A percentile compares a stretch with the other conserved stretches of the same genome.
Conservation (phyloP, 2,329 filamentous ascomycete species). For the Elsinoe ampelina region DNA sequence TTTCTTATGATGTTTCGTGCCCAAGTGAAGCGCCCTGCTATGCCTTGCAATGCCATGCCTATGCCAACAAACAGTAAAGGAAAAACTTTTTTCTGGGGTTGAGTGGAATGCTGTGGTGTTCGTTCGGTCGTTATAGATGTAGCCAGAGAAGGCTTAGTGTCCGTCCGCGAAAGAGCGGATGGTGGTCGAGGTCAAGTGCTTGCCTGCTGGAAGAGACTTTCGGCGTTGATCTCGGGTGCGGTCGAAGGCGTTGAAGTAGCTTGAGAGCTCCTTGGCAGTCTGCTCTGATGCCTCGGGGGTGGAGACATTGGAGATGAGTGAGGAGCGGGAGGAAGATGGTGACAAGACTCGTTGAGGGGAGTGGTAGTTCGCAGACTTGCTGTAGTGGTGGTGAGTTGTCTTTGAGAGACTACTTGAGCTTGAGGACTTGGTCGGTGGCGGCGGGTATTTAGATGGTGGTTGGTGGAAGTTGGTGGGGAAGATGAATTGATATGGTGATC, state of each 20-base stretch:
- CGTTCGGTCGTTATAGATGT: background rate
- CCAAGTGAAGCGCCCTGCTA: background rate
- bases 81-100: background rate
- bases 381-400: conserved; percentile 18
- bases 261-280: conserved; percentile 67
- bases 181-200: background rate
- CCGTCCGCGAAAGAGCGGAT: background rate
- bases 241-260: conserved; percentile 84
- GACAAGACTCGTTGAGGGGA: conserved; percentile 36
- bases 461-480: conserved; percentile 49
- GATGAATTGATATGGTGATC: conserved; percentile 11
- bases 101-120: background rate
- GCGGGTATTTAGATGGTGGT: conserved; percentile 40
- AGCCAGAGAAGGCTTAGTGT: background rate
- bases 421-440: conserved; percentile 33
- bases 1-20: too few species aligned
- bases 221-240: conserved; percentile 56
- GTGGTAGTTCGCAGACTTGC: conserved; percentile 23
- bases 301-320: conserved; percentile 66
- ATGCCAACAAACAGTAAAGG: background rate
- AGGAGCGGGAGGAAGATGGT: conserved; percentile 70
- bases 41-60: background rate
- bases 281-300: conserved; percentile 57
- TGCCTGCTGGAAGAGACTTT: conserved; percentile 23
- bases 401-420: conserved; percentile 29